Evolutionary conservation across 805 yeast genomes (phyloP), one percentile per base, ranked within the genome.

Genomic region (Dipodascus albidus): DNA sequence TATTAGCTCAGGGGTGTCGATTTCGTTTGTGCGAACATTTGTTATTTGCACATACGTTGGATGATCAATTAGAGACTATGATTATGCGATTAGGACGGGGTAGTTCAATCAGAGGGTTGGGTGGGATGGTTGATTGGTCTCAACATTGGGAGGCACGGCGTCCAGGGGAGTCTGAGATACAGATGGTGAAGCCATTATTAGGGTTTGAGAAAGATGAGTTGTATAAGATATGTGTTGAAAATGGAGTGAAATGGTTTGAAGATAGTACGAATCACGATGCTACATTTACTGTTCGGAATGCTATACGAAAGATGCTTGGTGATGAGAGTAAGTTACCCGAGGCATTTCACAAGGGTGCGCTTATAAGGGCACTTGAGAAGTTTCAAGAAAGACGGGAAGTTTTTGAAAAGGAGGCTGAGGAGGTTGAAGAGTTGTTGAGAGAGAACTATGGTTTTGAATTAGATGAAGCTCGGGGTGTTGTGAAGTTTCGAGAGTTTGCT

Each of bases 1-100:
- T 69, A 2, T 64, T 87, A 15, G 60, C 65, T 2, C 50, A 64
- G 0, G 67, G 71, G 0, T 81, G 88, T 59, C 50, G 61, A 0
- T 52, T 62, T 1, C 53, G 66, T 1, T 63, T 60, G 0, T 67
- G 75, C 2, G 38, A 62, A 0, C 59, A 71, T n/a, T 54, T 86
- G 2, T 64, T 81, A 21, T 67, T 81, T 44, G 95, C 85, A 0
- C 95, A 87, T 60, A 86, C 81, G 58, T 60, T 71, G 49, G 80
- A 86, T 60, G 95, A 87, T 63, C 88, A 84, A 60, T 52, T 82
- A 14, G 95, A 87, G 61, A 83, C 91, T 0, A 81, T 76, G 56
- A 56, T 83, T 21, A 73, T 81, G 62, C 65, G 95, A 35, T 67
- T 84, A 51, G 52, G 68, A 1, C 52, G 65, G 1, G 73, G 75